These are phyloP conservation scores for Musa troglodytarum DNA, from an alignment of 176 grass and related monocot species.

Conservation along the genomic window DNA sequence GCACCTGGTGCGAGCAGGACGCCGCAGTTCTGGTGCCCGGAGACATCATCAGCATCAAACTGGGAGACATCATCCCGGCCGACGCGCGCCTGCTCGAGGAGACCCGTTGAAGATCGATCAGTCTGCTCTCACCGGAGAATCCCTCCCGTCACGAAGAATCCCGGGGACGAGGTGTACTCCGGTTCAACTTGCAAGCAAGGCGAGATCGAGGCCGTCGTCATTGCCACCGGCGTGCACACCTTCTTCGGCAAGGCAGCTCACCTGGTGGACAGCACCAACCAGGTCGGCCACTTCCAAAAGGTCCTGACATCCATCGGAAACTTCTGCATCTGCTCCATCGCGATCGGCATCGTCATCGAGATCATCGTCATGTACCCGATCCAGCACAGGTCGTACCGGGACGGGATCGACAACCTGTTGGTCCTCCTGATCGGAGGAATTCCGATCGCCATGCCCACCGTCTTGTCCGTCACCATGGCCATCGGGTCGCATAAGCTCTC, in stretches of 20 bases:
- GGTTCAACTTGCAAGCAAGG: constrained; percentile 95
- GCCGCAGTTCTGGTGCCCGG: constrained; percentile 85
- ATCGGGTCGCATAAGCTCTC: constrained; percentile 14
- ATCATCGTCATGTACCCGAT: constrained; percentile 99
- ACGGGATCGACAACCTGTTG: constrained; percentile 48
- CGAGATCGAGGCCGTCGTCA: constrained; percentile 98
- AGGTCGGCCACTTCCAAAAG: constrained; percentile 92
- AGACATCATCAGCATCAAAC: constrained; percentile 89
- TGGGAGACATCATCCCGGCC: constrained; percentile 93
- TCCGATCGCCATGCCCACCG: constrained; percentile 14
- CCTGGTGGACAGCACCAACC: constrained; percentile 97
- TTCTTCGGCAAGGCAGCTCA: constrained; percentile 99
- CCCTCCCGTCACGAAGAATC: constrained; percentile 59
- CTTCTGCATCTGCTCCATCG: constrained; percentile 98
- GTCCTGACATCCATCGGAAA: constrained; percentile 94
- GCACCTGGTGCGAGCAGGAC: constrained; percentile 85
- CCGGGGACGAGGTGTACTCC: constrained; percentile 88
- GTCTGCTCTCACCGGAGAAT: constrained; percentile 87
- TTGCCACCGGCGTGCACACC: constrained; percentile 96
- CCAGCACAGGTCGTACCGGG: constrained; percentile 60
- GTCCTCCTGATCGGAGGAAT: constrained; percentile 19
- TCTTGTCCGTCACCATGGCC: constrained; percentile 14
- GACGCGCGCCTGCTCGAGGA: constrained; percentile 88
- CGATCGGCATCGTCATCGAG: constrained; percentile 70
- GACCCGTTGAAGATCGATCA: constrained; percentile 92